These are phyloP conservation scores for Aspergillus novofumigatus DNA, from an alignment of 2,329 filamentous ascomycete species.

Conservation along the genomic window DNA sequence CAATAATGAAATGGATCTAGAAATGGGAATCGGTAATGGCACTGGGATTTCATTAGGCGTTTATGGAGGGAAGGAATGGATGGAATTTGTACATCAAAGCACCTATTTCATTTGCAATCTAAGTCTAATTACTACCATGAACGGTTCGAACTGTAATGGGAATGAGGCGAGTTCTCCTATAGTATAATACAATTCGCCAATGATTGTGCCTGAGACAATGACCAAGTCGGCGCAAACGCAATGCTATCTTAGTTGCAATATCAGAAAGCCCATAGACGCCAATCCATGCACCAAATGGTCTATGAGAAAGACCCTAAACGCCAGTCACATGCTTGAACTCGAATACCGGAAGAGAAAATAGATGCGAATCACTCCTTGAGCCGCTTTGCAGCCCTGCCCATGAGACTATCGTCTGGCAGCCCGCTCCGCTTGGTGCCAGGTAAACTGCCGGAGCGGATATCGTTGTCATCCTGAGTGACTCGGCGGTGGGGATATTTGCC, in stretches of 20 bases:
- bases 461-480: conserved; percentile 92
- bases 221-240: not conserved
- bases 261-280: not conserved
- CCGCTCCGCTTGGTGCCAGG: conserved; percentile 89
- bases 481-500: conserved; percentile 84
- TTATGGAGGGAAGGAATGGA: not conserved
- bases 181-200: not conserved
- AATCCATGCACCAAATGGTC: not conserved
- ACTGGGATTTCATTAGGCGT: not conserved
- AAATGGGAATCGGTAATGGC: not conserved
- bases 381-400: conserved; percentile 52
- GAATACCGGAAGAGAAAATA: not conserved
- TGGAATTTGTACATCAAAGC: not conserved
- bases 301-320: not conserved
- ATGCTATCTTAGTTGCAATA: not conserved
- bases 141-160: too few relatives aligned
- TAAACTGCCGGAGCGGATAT: conserved; percentile 84
- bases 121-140: too few relatives aligned
- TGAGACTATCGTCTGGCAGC: conserved; percentile 73
- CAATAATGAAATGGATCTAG: not conserved
- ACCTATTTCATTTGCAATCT: not conserved
- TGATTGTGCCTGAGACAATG: too few relatives aligned
- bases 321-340: not conserved
- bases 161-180: too few relatives aligned
- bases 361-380: conserved; percentile 44